A percentile compares a stretch with the other conserved stretches of the same genome.
Evolutionary conservation across 2,329 filamentous ascomycete species (phyloP).

Genomic region (Ophiosphaerella narmari): DNA sequence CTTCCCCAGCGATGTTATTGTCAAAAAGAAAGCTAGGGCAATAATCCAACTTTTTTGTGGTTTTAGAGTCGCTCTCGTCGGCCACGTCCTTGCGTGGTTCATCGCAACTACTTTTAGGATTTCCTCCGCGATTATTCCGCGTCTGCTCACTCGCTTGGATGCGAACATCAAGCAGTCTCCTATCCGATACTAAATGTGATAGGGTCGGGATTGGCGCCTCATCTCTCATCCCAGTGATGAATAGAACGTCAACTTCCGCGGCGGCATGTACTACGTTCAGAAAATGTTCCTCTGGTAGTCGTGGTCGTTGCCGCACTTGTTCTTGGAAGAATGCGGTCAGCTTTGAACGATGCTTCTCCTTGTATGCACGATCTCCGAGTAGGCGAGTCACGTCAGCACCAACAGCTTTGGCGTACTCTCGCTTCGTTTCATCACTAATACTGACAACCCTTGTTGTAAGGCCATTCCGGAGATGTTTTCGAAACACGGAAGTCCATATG

Average conservation of each 20-base stretch:
- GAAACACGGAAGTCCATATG: conserved; percentile 56
- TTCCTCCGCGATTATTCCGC: conserved; percentile 45
- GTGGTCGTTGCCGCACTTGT: conserved; percentile 51
- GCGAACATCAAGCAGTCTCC: conserved; percentile 59
- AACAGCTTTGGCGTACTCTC: conserved; percentile 57
- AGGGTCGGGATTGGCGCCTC: conserved; percentile 60
- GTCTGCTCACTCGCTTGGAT: conserved; percentile 51
- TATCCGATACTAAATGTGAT: conserved; percentile 59
- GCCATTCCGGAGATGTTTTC: conserved; percentile 1
- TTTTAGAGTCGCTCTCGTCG: conserved; percentile 7
- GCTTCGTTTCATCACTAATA: conserved; percentile 60
- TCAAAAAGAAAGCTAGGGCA: conserved; percentile 56
- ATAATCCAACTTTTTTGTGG: conserved; percentile 30
- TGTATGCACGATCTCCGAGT: conserved; percentile 61
- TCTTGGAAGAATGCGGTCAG: conserved; percentile 59
- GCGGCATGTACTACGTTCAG: conserved; percentile 48
- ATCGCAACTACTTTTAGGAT: background rate
- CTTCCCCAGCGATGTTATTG: conserved; percentile 54
- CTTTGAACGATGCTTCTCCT: conserved; percentile 61
- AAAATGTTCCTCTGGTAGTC: conserved; percentile 52
- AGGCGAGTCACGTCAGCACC: conserved; percentile 56
- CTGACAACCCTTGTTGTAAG: conserved; percentile 47
- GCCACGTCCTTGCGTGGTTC: background rate
- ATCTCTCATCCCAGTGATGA: conserved; percentile 69
- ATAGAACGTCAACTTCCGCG: conserved; percentile 55